phyloP scores from a whole-genome alignment of 208 protist species.

The Acanthamoeba lenticulata region DNA sequence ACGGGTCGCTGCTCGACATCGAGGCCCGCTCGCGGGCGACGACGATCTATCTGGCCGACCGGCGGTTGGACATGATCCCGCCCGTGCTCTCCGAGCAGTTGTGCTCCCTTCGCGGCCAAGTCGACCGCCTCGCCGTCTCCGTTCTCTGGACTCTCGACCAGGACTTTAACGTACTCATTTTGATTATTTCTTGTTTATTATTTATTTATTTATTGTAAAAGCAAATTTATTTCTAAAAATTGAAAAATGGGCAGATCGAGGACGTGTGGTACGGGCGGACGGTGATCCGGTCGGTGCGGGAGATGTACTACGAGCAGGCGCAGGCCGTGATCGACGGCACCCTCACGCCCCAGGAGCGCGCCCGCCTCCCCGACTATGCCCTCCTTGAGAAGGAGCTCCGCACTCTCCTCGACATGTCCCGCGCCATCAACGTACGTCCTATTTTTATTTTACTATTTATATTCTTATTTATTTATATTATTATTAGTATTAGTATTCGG shows the following conservation, averaged over 20 bases:
- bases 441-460: too few relatives aligned
- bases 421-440: not conserved
- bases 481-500: too few relatives aligned
- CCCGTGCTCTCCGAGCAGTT: conserved; percentile 94
- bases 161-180: not conserved
- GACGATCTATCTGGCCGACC: conserved; percentile 96
- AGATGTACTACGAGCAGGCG: conserved; percentile 95
- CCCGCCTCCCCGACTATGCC: not conserved
- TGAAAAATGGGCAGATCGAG: not conserved
- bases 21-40: conserved; percentile 94
- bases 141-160: conserved; percentile 46
- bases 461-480: too few relatives aligned
- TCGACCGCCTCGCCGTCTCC: conserved; percentile 29
- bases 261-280: conserved; percentile 93
- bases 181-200: too few relatives aligned
- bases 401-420: conserved; percentile 24
- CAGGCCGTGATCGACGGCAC: conserved; percentile 81
- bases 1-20: conserved; percentile 93
- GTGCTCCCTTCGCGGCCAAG: not conserved
- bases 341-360: not conserved
- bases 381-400: conserved; percentile 46
- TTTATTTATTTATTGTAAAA: too few relatives aligned
- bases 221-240: too few relatives aligned
- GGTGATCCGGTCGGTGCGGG: conserved; percentile 92
- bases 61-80: conserved; percentile 97